Conservation (phyloP, 2,329 filamentous ascomycete species). For the Aspergillus pseudotamarii region DNA sequence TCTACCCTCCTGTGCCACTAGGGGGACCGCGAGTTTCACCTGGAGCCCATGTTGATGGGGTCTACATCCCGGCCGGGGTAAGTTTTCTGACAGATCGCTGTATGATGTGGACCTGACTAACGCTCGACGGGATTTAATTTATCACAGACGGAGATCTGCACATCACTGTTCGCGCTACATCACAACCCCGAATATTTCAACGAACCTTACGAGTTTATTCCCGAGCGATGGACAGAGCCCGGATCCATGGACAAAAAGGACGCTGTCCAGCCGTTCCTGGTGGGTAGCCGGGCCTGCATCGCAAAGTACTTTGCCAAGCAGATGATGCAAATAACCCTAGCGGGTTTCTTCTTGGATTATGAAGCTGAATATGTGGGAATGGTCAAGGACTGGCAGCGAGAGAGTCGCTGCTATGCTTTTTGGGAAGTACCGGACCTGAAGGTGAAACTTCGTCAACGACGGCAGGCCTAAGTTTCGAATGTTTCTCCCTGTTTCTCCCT, state of each 20-base stretch:
- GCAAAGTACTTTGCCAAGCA: constrained; percentile 32
- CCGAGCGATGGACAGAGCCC: constrained; percentile 37
- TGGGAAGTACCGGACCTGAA: constrained; percentile 29
- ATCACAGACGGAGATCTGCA: constrained; percentile 29
- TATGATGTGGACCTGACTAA: background rate
- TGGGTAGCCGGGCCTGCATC: constrained; percentile 30
- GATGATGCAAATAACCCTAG: constrained; percentile 28
- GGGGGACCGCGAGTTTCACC: constrained; percentile 33
- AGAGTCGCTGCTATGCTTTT: constrained; percentile 30
- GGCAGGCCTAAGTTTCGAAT: background rate
- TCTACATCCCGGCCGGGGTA: constrained; percentile 28
- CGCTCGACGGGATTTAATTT: background rate
- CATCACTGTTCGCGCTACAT: constrained; percentile 33
- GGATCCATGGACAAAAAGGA: constrained; percentile 26
- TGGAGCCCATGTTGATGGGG: constrained; percentile 25
- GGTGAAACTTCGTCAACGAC: constrained; percentile 18
- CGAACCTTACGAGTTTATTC: constrained; percentile 30
- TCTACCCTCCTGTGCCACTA: constrained; percentile 35
- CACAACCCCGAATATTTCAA: constrained; percentile 35
- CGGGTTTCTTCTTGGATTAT: constrained; percentile 28
- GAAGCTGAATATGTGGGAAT: constrained; percentile 26
- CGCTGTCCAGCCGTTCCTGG: constrained; percentile 28
- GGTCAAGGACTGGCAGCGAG: constrained; percentile 26
- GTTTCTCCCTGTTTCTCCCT: background rate
- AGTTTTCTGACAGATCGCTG: constrained; percentile 12